phyloP scores from a whole-genome alignment of 164 flowering plant genomes.

The Dillenia suffruticosa region DNA sequence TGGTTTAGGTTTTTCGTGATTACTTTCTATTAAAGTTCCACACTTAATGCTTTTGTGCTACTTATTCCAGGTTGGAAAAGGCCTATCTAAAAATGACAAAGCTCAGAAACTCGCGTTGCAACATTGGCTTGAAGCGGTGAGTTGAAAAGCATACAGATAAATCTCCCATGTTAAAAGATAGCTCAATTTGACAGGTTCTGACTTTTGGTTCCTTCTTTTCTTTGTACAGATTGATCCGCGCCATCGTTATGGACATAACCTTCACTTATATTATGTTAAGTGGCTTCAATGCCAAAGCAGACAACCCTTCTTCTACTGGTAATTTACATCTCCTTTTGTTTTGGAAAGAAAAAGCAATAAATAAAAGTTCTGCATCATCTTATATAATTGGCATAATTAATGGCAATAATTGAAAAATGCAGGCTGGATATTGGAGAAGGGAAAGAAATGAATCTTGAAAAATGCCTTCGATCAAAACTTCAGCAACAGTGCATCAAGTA shows the following conservation, averaged over 20 bases:
- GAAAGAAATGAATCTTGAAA: slow-evolving; percentile 60
- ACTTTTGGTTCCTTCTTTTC: neutral
- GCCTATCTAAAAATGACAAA: slow-evolving; percentile 57
- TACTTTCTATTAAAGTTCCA: neutral
- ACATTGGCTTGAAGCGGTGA: slow-evolving; percentile 84
- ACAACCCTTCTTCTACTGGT: slow-evolving; percentile 88
- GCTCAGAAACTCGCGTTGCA: slow-evolving; percentile 73
- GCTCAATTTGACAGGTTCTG: neutral
- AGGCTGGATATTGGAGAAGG: slow-evolving; percentile 86
- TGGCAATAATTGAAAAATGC: slow-evolving; percentile 6
- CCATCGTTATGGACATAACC: slow-evolving; percentile 79
- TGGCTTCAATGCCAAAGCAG: slow-evolving; percentile 64
- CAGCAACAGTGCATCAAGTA: slow-evolving; percentile 78
- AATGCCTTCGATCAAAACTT: slow-evolving; percentile 61
- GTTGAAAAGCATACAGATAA: slow-evolving; percentile 7
- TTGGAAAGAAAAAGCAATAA: too few species aligned
- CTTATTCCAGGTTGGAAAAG: slow-evolving; percentile 62
- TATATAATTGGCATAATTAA: neutral
- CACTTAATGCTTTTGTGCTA: neutral
- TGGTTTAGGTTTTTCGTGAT: neutral
- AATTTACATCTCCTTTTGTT: slow-evolving; percentile 6
- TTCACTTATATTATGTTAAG: slow-evolving; percentile 59
- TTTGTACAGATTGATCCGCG: slow-evolving; percentile 70
- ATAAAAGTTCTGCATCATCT: too few species aligned
- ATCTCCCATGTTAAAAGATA: neutral